Conservation (phyloP, 2,329 filamentous ascomycete species). For the Ambrosiella cleistominuta region DNA sequence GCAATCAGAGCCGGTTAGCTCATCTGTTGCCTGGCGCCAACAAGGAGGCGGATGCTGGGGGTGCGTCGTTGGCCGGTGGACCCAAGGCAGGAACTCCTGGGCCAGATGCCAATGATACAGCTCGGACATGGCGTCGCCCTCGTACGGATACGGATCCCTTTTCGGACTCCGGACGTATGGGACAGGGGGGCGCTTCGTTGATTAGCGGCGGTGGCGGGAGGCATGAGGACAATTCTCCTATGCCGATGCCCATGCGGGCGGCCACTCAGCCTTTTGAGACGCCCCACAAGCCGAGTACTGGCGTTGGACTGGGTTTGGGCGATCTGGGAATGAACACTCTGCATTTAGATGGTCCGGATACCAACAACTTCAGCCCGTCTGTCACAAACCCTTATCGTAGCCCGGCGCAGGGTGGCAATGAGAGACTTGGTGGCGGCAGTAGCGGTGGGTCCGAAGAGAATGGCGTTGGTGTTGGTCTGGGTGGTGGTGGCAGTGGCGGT, state of each 20-base stretch:
- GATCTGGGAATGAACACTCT: conserved; percentile 48
- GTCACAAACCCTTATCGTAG: conserved; percentile 95
- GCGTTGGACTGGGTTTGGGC: conserved; percentile 15
- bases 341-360: conserved; percentile 28
- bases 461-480: too few relatives aligned
- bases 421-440: not conserved
- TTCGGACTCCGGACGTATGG: conserved; percentile 41
- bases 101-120: conserved; percentile 17
- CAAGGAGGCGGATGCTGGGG: conserved; percentile 33
- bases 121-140: conserved; percentile 41
- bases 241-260: conserved; percentile 17
- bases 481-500: conserved; percentile 35
- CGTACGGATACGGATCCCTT: conserved; percentile 62
- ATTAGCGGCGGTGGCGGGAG: conserved; percentile 44
- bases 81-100: conserved; percentile 22
- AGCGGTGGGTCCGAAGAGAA: too few relatives aligned
- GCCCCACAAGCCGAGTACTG: conserved; percentile 30
- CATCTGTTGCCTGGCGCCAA: conserved; percentile 45
- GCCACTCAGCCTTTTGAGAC: conserved; percentile 20
- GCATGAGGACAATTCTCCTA: conserved; percentile 44
- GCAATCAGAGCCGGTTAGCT: conserved; percentile 59
- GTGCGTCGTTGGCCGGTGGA: conserved; percentile 19
- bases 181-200: not conserved
- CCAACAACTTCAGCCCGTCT: conserved; percentile 68
- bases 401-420: conserved; percentile 57